Conservation (phyloP, 352 stramenopile genomes). For the Globisporangium nagaii region DNA sequence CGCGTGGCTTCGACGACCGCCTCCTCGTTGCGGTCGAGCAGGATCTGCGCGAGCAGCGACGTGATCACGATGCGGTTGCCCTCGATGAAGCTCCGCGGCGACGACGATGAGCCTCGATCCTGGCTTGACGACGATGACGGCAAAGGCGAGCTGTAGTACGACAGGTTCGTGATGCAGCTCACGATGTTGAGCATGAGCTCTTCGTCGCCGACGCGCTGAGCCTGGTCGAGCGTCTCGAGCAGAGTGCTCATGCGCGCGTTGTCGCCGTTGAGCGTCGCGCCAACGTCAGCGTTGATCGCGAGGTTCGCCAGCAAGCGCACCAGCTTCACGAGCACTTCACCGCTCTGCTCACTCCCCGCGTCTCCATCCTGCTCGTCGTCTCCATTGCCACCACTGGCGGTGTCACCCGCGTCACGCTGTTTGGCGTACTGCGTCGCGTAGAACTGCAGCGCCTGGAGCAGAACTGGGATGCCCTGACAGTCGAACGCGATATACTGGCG, state of each 20-base stretch:
- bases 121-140: too few relatives aligned
- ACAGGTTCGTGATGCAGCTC: conserved; percentile 86
- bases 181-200: conserved; percentile 88
- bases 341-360: conserved; percentile 14
- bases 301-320: conserved; percentile 79
- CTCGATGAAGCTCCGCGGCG: conserved; percentile 30
- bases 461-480: conserved; percentile 18
- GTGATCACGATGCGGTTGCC: conserved; percentile 36
- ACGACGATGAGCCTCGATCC: too few relatives aligned
- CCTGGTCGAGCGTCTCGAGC: conserved; percentile 36
- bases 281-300: conserved; percentile 69
- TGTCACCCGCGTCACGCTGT: background rate
- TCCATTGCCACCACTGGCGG: background rate
- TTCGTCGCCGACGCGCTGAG: conserved; percentile 38
- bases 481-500: conserved; percentile 35
- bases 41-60: conserved; percentile 33
- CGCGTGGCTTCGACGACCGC: conserved; percentile 75
- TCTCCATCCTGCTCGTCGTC: conserved; percentile 7
- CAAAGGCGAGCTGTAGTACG: conserved; percentile 49
- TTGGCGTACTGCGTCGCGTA: conserved; percentile 35
- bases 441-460: conserved; percentile 42
- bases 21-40: conserved; percentile 75
- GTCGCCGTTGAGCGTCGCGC: conserved; percentile 27
- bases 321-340: conserved; percentile 80
- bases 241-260: conserved; percentile 26